Conservation (phyloP, 2,329 filamentous ascomycete genomes). For the Claviceps africana region DNA sequence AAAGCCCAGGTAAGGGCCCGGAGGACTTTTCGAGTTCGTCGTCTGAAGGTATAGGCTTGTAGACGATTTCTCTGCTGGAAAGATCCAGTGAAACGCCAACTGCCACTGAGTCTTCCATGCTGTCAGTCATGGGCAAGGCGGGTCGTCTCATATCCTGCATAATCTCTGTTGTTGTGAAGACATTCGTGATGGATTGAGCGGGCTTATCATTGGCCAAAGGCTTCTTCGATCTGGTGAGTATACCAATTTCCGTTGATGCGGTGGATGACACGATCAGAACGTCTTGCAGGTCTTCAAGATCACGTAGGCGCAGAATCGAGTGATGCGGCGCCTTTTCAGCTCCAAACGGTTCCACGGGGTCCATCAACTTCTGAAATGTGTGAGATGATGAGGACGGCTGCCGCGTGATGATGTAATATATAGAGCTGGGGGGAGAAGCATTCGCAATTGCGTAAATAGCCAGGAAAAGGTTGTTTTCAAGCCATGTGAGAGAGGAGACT, state of each 20-base stretch:
- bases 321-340: slow-evolving; percentile 58
- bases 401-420: slow-evolving; percentile 69
- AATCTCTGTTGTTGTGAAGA: slow-evolving; percentile 62
- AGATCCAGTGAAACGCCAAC: slow-evolving; percentile 74
- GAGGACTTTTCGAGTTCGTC: slow-evolving; percentile 66
- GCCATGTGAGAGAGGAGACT: slow-evolving; percentile 76
- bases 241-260: slow-evolving; percentile 61
- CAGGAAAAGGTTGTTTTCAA: slow-evolving; percentile 77
- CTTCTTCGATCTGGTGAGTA: slow-evolving; percentile 60
- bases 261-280: slow-evolving; percentile 72
- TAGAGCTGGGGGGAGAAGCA: slow-evolving; percentile 45
- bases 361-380: slow-evolving; percentile 58
- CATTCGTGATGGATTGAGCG: slow-evolving; percentile 44
- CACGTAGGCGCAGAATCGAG: slow-evolving; percentile 60
- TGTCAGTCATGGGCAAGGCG: slow-evolving; percentile 54
- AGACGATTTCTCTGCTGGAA: slow-evolving; percentile 66
- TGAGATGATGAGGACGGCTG: slow-evolving; percentile 43
- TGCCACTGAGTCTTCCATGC: slow-evolving; percentile 52
- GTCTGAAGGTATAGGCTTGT: slow-evolving; percentile 62
- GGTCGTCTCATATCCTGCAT: slow-evolving; percentile 63
- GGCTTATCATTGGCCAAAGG: slow-evolving; percentile 48
- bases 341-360: slow-evolving; percentile 61
- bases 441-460: slow-evolving; percentile 58
- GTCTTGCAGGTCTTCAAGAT: slow-evolving; percentile 71
- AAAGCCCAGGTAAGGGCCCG: slow-evolving; percentile 67